Conservation (phyloP, 805 yeast species). For the Barnettozyma californica region DNA sequence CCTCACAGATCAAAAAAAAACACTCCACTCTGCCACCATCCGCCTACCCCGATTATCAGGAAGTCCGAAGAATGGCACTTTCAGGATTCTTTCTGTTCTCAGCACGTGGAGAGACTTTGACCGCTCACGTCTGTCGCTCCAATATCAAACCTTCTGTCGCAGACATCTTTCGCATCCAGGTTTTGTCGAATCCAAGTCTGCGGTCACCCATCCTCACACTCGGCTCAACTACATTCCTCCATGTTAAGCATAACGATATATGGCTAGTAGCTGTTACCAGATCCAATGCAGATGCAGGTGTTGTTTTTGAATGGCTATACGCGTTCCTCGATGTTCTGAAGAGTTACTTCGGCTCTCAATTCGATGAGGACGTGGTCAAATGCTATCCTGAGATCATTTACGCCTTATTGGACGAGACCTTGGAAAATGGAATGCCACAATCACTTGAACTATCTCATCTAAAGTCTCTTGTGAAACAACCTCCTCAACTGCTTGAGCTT, state of each 20-base stretch:
- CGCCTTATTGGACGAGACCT: conserved; percentile 70
- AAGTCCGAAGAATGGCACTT: conserved; percentile 35
- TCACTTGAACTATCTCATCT: conserved; percentile 47
- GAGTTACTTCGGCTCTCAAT: conserved; percentile 29
- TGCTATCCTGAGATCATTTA: conserved; percentile 65
- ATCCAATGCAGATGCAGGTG: conserved; percentile 79
- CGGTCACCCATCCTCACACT: conserved; percentile 73
- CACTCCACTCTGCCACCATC: too few relatives aligned
- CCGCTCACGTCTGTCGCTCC: conserved; percentile 67
- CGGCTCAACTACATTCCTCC: conserved; percentile 89
- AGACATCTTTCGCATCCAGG: conserved; percentile 90
- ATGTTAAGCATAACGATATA: conserved; percentile 53
- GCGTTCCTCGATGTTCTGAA: conserved; percentile 51
- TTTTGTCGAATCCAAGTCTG: conserved; percentile 61
- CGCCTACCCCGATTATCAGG: neutral
- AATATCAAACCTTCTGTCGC: conserved; percentile 74
- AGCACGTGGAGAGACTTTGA: conserved; percentile 75
- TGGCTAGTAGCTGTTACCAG: conserved; percentile 90
- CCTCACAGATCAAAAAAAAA: too few relatives aligned
- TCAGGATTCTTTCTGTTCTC: conserved; percentile 61
- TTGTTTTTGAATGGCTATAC: conserved; percentile 73
- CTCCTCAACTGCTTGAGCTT: conserved; percentile 10
- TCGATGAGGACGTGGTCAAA: conserved; percentile 45
- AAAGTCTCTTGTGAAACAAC: conserved; percentile 28
- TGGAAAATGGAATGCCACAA: conserved; percentile 77